Conservation (phyloP, 2,329 filamentous ascomycete genomes). For the Leptographium radiaticola region DNA sequence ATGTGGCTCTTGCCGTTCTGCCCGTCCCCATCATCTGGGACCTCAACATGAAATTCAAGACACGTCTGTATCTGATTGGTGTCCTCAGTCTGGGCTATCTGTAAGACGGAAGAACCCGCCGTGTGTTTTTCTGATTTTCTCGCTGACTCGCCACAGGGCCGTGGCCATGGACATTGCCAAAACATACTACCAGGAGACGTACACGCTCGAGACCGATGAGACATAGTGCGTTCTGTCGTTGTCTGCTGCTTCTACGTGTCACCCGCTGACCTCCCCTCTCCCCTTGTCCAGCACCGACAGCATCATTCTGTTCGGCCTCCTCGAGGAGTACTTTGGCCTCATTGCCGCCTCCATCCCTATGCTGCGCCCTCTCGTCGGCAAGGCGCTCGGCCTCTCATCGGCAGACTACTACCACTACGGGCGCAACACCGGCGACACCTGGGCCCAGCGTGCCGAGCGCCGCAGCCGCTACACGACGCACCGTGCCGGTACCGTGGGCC, state of each 20-base stretch:
- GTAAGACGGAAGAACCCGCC: conserved; percentile 12
- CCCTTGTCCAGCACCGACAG: conserved; percentile 11
- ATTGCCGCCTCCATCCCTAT: conserved; percentile 26
- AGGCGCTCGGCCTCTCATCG: conserved; percentile 16
- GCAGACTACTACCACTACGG: conserved; percentile 4
- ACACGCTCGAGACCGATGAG: conserved; percentile 17
- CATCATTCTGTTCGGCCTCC: background rate
- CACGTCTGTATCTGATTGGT: conserved; percentile 24
- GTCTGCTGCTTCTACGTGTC: background rate
- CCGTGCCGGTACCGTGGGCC: background rate
- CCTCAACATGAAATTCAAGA: conserved; percentile 25
- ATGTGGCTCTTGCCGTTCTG: conserved; percentile 27
- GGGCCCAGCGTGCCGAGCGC: background rate
- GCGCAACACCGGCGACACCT: background rate
- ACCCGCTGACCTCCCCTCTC: background rate
- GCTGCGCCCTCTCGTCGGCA: conserved; percentile 22
- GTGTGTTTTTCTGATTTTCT: too few relatives aligned
- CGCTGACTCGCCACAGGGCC: conserved; percentile 15
- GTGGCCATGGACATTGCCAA: conserved; percentile 27
- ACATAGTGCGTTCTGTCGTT: conserved; percentile 20
- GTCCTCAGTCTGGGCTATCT: conserved; percentile 30
- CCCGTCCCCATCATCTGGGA: conserved; percentile 28
- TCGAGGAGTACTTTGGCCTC: conserved; percentile 27
- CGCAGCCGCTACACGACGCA: background rate
- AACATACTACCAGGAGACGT: conserved; percentile 22